A percentile compares a stretch with the other conserved stretches of the same genome.
Evolutionary conservation across 2,329 filamentous ascomycete species (phyloP).

Genomic region (Boeremia lycopersici): DNA sequence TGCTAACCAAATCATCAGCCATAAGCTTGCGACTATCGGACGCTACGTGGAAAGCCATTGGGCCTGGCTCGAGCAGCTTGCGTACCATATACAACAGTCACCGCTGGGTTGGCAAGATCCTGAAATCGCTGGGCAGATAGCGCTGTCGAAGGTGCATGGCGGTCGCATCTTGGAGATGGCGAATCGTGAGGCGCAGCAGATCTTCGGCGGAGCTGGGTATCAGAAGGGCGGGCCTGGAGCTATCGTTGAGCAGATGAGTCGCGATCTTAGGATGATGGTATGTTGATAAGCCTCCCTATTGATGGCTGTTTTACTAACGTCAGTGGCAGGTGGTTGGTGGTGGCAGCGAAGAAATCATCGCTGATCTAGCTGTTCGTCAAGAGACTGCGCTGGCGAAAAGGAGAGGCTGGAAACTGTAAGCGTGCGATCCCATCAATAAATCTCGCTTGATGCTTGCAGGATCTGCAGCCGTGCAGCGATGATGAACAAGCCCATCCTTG

Average conservation of each 20-base stretch:
- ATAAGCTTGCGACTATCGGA: slow-evolving; percentile 65
- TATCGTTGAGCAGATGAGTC: slow-evolving; percentile 60
- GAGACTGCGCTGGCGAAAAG: slow-evolving; percentile 50
- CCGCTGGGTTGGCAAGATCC: slow-evolving; percentile 49
- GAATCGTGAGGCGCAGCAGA: slow-evolving; percentile 60
- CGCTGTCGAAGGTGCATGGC: slow-evolving; percentile 56
- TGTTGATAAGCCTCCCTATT: slow-evolving; percentile 24
- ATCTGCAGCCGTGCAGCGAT: slow-evolving; percentile 2
- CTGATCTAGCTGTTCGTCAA: slow-evolving; percentile 59
- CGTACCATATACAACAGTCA: slow-evolving; percentile 58
- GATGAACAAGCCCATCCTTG: slow-evolving; percentile 10
- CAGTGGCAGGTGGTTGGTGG: slow-evolving; percentile 51
- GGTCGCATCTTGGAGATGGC: slow-evolving; percentile 58
- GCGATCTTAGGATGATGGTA: slow-evolving; percentile 61
- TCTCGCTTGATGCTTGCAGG: neutral
- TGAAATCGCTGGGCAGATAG: slow-evolving; percentile 48
- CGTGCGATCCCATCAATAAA: neutral
- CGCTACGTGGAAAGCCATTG: slow-evolving; percentile 66
- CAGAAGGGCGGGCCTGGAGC: slow-evolving; percentile 57
- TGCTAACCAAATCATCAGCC: slow-evolving; percentile 63
- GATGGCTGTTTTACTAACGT: slow-evolving; percentile 5
- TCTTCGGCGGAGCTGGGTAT: slow-evolving; percentile 61
- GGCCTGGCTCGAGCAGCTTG: slow-evolving; percentile 67
- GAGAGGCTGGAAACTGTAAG: slow-evolving; percentile 54
- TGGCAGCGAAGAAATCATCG: slow-evolving; percentile 62